phyloP scores from a whole-genome alignment of 352 stramenopile genomes.

The Phytophthora sp. region DNA sequence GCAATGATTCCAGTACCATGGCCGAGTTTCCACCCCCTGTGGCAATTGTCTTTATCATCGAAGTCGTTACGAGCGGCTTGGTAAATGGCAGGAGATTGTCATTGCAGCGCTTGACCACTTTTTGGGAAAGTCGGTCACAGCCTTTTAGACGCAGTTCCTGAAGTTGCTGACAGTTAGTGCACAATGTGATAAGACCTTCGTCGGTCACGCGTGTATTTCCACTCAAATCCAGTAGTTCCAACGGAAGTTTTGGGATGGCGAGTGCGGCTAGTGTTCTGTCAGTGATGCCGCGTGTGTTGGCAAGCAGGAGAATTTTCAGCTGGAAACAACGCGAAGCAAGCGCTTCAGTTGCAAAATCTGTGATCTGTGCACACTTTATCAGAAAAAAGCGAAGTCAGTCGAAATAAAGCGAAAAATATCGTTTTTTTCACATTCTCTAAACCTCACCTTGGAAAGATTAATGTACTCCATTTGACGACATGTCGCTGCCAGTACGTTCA shows the following conservation, averaged over 20 bases:
- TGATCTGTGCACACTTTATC: constrained; percentile 53
- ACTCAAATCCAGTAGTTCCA: constrained; percentile 57
- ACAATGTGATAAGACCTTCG: constrained; percentile 45
- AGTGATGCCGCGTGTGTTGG: constrained; percentile 50
- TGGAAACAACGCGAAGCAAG: constrained; percentile 53
- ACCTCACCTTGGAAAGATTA: constrained; percentile 63
- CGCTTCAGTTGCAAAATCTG: constrained; percentile 54
- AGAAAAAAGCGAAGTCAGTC: too few relatives aligned
- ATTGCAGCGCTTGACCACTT: constrained; percentile 43
- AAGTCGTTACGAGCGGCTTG: constrained; percentile 27
- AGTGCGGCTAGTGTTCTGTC: constrained; percentile 54
- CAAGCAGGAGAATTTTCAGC: constrained; percentile 46
- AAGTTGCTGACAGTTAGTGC: constrained; percentile 47
- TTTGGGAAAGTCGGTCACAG: constrained; percentile 62
- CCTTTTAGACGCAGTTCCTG: constrained; percentile 66
- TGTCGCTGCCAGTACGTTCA: constrained; percentile 55
- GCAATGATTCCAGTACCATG: constrained; percentile 39
- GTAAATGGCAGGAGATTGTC: constrained; percentile 51
- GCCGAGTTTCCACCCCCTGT: constrained; percentile 41
- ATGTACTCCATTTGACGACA: constrained; percentile 54
- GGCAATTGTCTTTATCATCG: constrained; percentile 50
- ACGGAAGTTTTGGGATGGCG: constrained; percentile 47
- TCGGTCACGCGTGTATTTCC: constrained; percentile 72
- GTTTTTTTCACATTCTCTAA: too few relatives aligned
- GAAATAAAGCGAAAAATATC: too few relatives aligned